Evolutionary conservation across 2,329 filamentous ascomycete genomes (phyloP), one percentile per base, ranked within the genome.

Genomic region (Huntiella bhutanensis): DNA sequence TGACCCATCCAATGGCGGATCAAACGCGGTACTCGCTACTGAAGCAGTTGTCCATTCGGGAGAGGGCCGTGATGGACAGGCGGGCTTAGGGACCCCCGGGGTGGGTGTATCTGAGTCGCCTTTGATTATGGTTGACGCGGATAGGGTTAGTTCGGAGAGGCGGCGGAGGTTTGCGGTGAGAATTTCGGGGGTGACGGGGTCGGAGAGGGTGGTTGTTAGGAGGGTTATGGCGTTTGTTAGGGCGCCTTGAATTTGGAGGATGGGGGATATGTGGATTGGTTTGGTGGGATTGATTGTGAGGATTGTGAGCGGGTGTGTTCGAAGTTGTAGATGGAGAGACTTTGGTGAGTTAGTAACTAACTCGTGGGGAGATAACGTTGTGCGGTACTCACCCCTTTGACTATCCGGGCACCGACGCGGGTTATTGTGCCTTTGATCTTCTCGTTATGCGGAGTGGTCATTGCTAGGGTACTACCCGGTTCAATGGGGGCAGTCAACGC

Each of bases 381-480:
- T 28, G 22, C 8, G 7, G 22, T 4, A 70, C 78, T 55, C 68
- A 87, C 83, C 53, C 86, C 88, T 60, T 93, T 94, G 52, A 93
- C 80, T 52, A 98, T 80, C 44, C 81, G 77, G n/a, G 84, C 84
- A 35, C 91, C 91, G 33, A 93, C 76, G 46, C 91, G 76, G 1
- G 88, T 96, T 50, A 96, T 75, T 55, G 85, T 83, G 13, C 91
- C 91, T 61, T 98, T 98, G 52, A 96, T 77, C 53, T 74, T 77
- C 64, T 98, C 91, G 47, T 84, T 88, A 47, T 87, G 75, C 47
- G 81, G 73, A 11, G 87, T 92, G 51, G 82, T 91, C 53, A 98
- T 71, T 28, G 91, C 87, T 22, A 98, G 74, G 1, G 88, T 98
- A 55, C 80, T 87, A 6, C 86, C 86, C 1, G 80, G 78, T 57